Evolutionary conservation across 2,329 filamentous ascomycete genomes (phyloP), one percentile per base, ranked within the genome.

Genomic region (Leptoxyphium fumago): DNA sequence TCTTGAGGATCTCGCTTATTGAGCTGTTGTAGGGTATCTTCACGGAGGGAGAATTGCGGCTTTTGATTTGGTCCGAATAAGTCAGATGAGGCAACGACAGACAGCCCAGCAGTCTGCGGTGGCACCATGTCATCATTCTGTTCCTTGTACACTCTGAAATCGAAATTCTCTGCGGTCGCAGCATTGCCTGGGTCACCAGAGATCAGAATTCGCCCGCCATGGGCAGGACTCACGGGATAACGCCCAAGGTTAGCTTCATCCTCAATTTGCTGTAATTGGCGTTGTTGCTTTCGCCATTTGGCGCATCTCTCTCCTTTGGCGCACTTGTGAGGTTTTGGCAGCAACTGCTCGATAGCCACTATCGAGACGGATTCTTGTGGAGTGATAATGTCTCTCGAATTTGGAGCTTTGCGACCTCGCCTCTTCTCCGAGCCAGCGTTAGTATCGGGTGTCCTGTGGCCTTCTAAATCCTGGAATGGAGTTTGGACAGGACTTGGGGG

Each of bases 11-110:
- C 87, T 43, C 82, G 75, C 14, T 71, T 69, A 57, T 82, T 73
- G 29, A 94, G 60, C 49, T 72, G 77, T 46, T 78, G 77, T 13
- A 94, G 77, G 38, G 72, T 74, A 41, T 81, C 77, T 60, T 87
- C 80, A 54, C 87, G 80, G 32, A 95, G 74, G 15, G 65, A 66
- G 47, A 88, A 71, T 18, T 79, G 71, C 17, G 81, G 73, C 10
- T 79, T 60, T 30, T 73, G 63, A 7, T 75, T 75, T 5, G 84
- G 81, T 2, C 87, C 88, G 49, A 96, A 73, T 10, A 93, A 74
- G 62, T 95, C 89, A 1, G 88, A 95, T 1, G 89, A 95, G 21
- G 88, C 89, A 43, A 94, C 81, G 9, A 94, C 73, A 1, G 88
- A 95, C 13, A 36, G 32, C 11, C 32, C 32, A 36, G 32, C 32